Conservation (phyloP, 495 filamentous ascomycete genomes). For the Ramalina intermedia region DNA sequence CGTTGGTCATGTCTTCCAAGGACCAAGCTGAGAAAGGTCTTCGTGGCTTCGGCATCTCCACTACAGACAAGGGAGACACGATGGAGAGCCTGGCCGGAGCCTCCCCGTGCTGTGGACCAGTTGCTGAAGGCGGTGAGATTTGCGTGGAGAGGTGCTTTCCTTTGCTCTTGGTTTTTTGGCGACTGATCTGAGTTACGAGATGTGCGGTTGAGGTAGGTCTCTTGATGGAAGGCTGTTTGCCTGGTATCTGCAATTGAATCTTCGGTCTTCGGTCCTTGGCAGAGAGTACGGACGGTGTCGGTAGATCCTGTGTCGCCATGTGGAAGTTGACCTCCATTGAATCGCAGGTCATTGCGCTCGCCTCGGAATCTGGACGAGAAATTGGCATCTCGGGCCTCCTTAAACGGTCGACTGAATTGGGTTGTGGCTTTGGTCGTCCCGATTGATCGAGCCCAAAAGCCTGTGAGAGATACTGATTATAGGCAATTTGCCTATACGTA, state of each 20-base stretch:
- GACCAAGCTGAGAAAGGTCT: conserved; percentile 17
- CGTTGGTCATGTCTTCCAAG: conserved; percentile 14
- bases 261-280: conserved; percentile 14
- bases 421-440: conserved; percentile 1
- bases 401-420: conserved; percentile 1
- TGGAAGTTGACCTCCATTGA: conserved; percentile 13
- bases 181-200: conserved; percentile 9
- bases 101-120: conserved; percentile 4
- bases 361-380: conserved; percentile 7
- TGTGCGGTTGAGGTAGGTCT: conserved; percentile 8
- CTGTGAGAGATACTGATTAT: conserved; percentile 15
- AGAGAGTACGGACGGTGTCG: background rate
- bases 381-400: conserved; percentile 1
- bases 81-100: conserved; percentile 13
- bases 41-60: conserved; percentile 20
- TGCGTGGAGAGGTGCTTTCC: background rate
- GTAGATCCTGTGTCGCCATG: conserved; percentile 3
- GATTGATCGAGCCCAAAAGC: conserved; percentile 10
- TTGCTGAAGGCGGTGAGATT: conserved; percentile 15
- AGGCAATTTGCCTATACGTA: conserved; percentile 12
- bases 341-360: conserved; percentile 5
- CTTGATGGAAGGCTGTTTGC: conserved; percentile 4
- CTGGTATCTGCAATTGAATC: conserved; percentile 17
- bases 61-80: conserved; percentile 18
- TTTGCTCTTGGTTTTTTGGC: conserved; percentile 7